phyloP scores from a whole-genome alignment of 2,329 filamentous ascomycete genomes.

The Neocucurbitaria cava region DNA sequence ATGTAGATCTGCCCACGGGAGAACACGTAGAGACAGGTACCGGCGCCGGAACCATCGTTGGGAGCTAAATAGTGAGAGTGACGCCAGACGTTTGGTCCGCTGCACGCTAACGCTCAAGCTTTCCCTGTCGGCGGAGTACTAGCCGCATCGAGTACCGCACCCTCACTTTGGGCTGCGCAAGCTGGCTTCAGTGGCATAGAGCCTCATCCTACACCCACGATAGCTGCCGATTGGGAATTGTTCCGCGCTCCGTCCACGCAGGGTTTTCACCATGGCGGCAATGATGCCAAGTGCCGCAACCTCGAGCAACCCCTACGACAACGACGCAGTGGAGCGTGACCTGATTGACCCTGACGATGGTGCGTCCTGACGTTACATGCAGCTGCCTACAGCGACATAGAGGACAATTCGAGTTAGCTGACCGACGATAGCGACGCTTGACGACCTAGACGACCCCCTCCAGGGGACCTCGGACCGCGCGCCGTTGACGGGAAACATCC shows the following conservation, averaged over 20 bases:
- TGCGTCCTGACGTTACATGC: slow-evolving; percentile 41
- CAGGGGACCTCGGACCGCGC: slow-evolving; percentile 73
- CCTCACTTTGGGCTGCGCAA: slow-evolving; percentile 22
- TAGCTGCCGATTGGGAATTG: slow-evolving; percentile 32
- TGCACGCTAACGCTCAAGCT: slow-evolving; percentile 28
- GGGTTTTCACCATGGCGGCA: slow-evolving; percentile 50
- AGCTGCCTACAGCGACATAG: slow-evolving; percentile 12
- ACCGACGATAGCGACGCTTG: slow-evolving; percentile 71
- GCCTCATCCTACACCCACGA: slow-evolving; percentile 40
- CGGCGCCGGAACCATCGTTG: slow-evolving; percentile 23
- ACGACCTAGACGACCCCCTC: slow-evolving; percentile 91
- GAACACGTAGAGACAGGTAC: slow-evolving; percentile 14
- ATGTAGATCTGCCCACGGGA: slow-evolving; percentile 20
- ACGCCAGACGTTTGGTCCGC: slow-evolving; percentile 28
- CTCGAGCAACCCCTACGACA: slow-evolving; percentile 52
- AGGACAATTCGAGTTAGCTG: slow-evolving; percentile 8
- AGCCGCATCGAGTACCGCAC: slow-evolving; percentile 27
- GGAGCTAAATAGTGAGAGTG: slow-evolving; percentile 35
- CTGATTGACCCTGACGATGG: slow-evolving; percentile 62
- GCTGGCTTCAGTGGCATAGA: slow-evolving; percentile 30
- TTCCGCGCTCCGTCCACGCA: slow-evolving; percentile 30
- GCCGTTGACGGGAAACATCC: slow-evolving; percentile 85
- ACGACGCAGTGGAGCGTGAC: slow-evolving; percentile 57
- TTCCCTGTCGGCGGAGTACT: slow-evolving; percentile 31
- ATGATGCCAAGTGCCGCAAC: slow-evolving; percentile 54